Evolutionary conservation across 495 filamentous ascomycete species (phyloP).

Genomic region (Xylaria sp.): DNA sequence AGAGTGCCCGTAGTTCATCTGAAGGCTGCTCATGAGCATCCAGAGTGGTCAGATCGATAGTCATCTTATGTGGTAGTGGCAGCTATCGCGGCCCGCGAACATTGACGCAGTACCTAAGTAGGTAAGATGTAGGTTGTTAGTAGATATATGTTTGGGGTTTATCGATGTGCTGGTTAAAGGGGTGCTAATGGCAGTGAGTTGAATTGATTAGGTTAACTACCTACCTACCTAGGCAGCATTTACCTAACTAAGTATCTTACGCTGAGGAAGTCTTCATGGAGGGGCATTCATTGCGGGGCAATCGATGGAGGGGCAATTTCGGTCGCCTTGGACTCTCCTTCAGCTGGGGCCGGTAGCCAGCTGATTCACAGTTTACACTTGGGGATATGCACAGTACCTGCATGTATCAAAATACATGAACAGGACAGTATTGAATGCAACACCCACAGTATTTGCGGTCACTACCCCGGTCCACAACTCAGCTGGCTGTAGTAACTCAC

Average conservation of each 20-base stretch:
- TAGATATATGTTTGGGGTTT: too few relatives aligned
- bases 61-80: conserved; percentile 39
- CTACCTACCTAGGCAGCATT: too few relatives aligned
- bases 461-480: not conserved
- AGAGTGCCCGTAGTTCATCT: conserved; percentile 64
- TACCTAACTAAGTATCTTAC: not conserved
- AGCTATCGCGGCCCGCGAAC: too few relatives aligned
- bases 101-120: too few relatives aligned
- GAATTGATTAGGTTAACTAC: too few relatives aligned
- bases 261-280: conserved; percentile 15
- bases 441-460: not conserved
- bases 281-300: conserved; percentile 27
- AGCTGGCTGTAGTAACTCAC: not conserved
- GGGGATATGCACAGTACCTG: not conserved
- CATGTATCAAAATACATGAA: not conserved
- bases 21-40: conserved; percentile 77
- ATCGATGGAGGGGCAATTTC: conserved; percentile 14
- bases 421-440: not conserved
- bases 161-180: too few relatives aligned
- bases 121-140: too few relatives aligned
- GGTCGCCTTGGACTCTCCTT: not conserved
- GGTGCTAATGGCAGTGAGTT: too few relatives aligned
- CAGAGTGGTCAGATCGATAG: conserved; percentile 54
- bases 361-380: not conserved
- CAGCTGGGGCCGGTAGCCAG: conserved; percentile 1